Base-by-base conservation (phyloP, 2,329 filamentous ascomycete genomes). In the Hysterium pulicare region DNA sequence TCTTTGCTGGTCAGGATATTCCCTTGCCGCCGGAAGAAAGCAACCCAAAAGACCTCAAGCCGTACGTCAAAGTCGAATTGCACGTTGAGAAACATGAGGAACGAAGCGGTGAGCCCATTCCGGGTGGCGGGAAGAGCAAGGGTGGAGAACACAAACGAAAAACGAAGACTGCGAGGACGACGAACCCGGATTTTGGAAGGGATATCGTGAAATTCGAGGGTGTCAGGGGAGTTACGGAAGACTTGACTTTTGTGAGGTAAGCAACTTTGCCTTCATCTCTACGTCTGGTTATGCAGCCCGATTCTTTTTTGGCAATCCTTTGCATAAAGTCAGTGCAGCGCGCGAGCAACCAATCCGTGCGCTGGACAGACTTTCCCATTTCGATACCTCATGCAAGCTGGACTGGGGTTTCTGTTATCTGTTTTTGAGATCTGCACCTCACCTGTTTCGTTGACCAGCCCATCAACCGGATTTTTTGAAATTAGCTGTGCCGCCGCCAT, bases 1-100 rank as follows among this genome's bases (percentile, higher is more conserved):
- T 95, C 20, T 76, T 89, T 44, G 87, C 87, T 5, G 90, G 82
- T 2, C 87, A 94, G 61, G 76, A 86, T 45, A 77, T 94, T 28
- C 84, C 87, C 0, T 68, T 93, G 0, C 78, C 87, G 22, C 64
- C 70, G 2, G 72, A 73, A 22, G 75, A 77, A 48, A 69, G 71
- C 22, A 72, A 74, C 16, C 68, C 73, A 17, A 77, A 75, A 47
- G 72, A 77, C 17, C 86, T 93, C 48, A 80, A 82, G 30, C 88
- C 88, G 2, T 80, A 86, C 45, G 78, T 95, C 55, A 89, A 85
- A 61, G 84, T 84, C 49, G 86, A 93, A 61, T 68, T 96, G 42
- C 88, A 94, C 63, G 81, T 90, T 13, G 89, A 93, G 59, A 86
- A 73, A 42, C 70, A 70, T n/a, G 72, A 74, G 40, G 74, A 78